Base-by-base conservation (phyloP, 2,329 filamentous ascomycete species). In the Sclerotinia trifoliorum region DNA sequence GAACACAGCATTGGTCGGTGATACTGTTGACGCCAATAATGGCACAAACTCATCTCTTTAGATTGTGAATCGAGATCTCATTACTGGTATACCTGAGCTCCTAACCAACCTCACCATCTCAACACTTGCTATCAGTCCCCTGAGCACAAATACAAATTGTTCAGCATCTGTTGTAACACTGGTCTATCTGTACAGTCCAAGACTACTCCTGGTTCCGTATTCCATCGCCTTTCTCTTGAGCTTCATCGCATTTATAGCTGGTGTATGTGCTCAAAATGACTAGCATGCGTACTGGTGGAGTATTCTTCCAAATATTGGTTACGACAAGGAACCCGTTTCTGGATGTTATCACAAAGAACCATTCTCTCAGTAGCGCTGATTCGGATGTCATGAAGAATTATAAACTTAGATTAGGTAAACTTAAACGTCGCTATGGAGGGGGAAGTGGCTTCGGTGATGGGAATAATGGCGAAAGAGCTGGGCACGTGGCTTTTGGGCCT, bases 271-370 rank as follows among this genome's bases (percentile, higher is more conserved):
- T 61, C 7, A 46, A 48, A 15, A 46, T n/a, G 35, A 61, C 57
- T n/a, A 26, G 44, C 3, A 32, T 49, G 13, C 57, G 57, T 17
- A 61, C 57, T 3, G 57, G 44, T 5, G 42, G 48, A 15, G 15
- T 49, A 5, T 61, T 61, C 29, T 61, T 44, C 24, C 39, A 61
- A n/a, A 61, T 61, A 61, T n/a, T 46, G 4, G 57, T 48, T 32
- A 32, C 42, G 21, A 48, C 57, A 5, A 61, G 57, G 11, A 61
- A 48, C 19, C 26, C 26, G 7, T 48, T 49, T 6, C 44, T 61
- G 26, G 57, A 61, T 29, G 57, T 48, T 17, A 61, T 61, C 11
- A 21, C 44, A 48, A 35, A 17, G 48, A 42, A 26, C 3, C 26
- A 61, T 61, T 48, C 42, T 35, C 26, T 61, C 7, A 32, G 26